A percentile compares a stretch with the other conserved stretches of the same genome.
Conservation (phyloP, 768 basidiomycete species). For the Suillus tomentosus region DNA sequence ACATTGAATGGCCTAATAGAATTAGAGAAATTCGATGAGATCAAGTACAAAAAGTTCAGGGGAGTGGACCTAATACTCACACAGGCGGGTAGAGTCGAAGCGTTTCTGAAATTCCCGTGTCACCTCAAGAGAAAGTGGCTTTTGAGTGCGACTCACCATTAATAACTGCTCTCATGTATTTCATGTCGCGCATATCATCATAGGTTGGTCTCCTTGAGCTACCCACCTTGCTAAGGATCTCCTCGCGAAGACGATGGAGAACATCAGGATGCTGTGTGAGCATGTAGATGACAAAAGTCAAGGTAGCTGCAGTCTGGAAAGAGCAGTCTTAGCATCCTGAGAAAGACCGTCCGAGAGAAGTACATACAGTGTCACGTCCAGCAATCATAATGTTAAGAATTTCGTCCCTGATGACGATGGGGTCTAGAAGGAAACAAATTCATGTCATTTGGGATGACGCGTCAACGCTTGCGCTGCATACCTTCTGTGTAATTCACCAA, state of each 20-base stretch:
- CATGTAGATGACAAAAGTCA: constrained; percentile 33
- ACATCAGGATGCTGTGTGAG: constrained; percentile 32
- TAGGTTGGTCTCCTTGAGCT: constrained; percentile 29
- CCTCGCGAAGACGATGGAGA: constrained; percentile 31
- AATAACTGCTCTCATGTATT: constrained; percentile 42
- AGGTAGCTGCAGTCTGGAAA: constrained; percentile 30
- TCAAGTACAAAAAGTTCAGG: neutral
- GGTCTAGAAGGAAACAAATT: constrained; percentile 26
- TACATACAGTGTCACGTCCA: constrained; percentile 35
- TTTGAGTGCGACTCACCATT: constrained; percentile 24
- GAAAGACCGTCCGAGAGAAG: neutral
- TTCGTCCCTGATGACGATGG: constrained; percentile 35
- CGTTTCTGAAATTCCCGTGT: constrained; percentile 26
- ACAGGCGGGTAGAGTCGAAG: constrained; percentile 34
- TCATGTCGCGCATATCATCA: constrained; percentile 39
- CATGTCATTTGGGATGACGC: neutral
- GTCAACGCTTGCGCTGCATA: constrained; percentile 22
- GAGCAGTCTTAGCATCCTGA: neutral
- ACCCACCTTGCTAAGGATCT: constrained; percentile 32
- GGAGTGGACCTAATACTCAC: constrained; percentile 18
- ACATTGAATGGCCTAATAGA: constrained; percentile 27
- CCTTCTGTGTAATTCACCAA: constrained; percentile 57
- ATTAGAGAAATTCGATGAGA: neutral
- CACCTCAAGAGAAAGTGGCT: neutral
- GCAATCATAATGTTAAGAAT: constrained; percentile 41